Evolutionary conservation across 805 yeast species (phyloP), one percentile per base, ranked within the genome.

Genomic region (Wickerhamiella hasegawae): DNA sequence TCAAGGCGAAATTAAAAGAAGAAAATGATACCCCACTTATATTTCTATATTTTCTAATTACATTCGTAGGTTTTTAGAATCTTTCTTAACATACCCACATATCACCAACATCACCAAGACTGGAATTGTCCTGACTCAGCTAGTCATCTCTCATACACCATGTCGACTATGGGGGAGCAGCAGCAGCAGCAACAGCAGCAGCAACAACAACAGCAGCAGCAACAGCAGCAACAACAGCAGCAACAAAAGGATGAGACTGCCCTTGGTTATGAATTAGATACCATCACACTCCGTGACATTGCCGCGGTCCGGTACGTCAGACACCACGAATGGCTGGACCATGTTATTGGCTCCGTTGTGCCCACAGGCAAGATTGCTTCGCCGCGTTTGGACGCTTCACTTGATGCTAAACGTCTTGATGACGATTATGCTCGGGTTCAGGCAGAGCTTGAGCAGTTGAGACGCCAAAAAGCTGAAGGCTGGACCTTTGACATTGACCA

Each of bases 321-420:
- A 16, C 63, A 61, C 40, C 64, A 61, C 40, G 66, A 61, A 37
- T 62, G 66, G 65, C 55, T 61, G 46, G 62, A 58, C 40, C 56
- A 57, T 22, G 52, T 58, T 3, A 40, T 62, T 12, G 66, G 63
- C 12, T 45, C 54, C 21, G 59, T 62, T 3, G 34, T 52, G 18
- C 51, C 57, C 15, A 45, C 49, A 3, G 37, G 41, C 16, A 43
- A 45, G 12, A 45, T 53, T 12, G 17, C 31, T 5, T 43, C 49
- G 16, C 50, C 50, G n/a, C 24, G 35, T 18, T 23, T 47, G 9
- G 37, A 36, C 10, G 33, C 35, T 10, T 15, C 30, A 1, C 23
- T 37, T n/a, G 29, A 32, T 21, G 38, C 79, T 53, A 68, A 69
- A 31, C 66, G 64, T 12, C 58, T 81, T n/a, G 87, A 81, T 42